Evolutionary conservation across 257 asterid species (phyloP).

Genomic region (Lycium ferocissimum): DNA sequence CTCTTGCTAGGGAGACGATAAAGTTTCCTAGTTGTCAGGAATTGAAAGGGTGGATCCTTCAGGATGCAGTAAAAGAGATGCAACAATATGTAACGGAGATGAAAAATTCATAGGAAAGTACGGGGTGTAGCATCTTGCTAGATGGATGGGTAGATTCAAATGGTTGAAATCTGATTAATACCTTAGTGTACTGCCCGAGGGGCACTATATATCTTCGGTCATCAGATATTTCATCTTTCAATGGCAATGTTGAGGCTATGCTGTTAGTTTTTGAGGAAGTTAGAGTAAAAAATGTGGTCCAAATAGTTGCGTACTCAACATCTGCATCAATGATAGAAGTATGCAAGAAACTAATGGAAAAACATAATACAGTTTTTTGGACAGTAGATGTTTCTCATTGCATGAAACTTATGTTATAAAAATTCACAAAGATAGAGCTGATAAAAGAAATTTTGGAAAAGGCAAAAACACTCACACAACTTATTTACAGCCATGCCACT

Average conservation of each 20-base stretch:
- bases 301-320: conserved; percentile 55
- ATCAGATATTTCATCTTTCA: conserved; percentile 43
- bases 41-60: conserved; percentile 61
- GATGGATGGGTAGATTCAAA: conserved; percentile 65
- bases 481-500: conserved; percentile 40
- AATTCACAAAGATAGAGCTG: conserved; percentile 35
- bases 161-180: conserved; percentile 50
- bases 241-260: conserved; percentile 44
- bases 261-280: conserved; percentile 47
- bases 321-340: conserved; percentile 55
- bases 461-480: conserved; percentile 52
- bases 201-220: conserved; percentile 64
- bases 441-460: conserved; percentile 47
- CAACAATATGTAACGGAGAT: conserved; percentile 43
- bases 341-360: conserved; percentile 50
- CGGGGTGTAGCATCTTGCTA: conserved; percentile 70
- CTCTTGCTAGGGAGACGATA: conserved; percentile 18
- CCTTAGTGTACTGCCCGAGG: conserved; percentile 58
- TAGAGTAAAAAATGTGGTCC: conserved; percentile 60
- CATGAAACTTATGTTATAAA: conserved; percentile 65
- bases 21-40: conserved; percentile 54
- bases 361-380: conserved; percentile 55
- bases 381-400: conserved; percentile 64
- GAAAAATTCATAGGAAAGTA: conserved; percentile 50
- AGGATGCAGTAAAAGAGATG: conserved; percentile 50